A percentile compares a stretch with the other conserved stretches of the same genome.
These are phyloP conservation scores for Erythrophleum fordii DNA, from an alignment of 306 rosid genomes.

Conservation along the genomic window DNA sequence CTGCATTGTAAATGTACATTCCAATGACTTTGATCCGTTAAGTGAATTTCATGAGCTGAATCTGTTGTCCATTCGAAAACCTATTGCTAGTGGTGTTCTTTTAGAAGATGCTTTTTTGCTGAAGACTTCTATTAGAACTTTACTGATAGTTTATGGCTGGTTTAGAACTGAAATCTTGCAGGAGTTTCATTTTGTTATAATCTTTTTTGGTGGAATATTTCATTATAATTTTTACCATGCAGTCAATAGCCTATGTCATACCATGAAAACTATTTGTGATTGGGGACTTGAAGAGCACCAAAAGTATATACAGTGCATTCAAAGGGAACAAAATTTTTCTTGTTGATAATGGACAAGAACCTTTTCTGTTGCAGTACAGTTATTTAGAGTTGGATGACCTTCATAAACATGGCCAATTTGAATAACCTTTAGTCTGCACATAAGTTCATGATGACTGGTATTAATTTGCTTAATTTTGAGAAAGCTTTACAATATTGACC, in stretches of 20 bases:
- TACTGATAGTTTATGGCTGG: background rate
- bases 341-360: background rate
- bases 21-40: background rate
- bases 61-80: background rate
- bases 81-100: background rate
- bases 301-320: too few relatives aligned
- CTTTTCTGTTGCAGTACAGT: background rate
- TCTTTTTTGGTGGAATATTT: background rate
- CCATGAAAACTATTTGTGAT: background rate
- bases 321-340: background rate
- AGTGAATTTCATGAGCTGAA: conserved; percentile 1
- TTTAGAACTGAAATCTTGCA: background rate
- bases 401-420: background rate
- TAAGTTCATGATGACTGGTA: background rate
- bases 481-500: background rate
- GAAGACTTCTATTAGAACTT: background rate
- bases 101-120: background rate
- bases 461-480: background rate
- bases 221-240: background rate
- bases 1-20: background rate
- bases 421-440: background rate
- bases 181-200: background rate
- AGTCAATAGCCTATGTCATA: background rate
- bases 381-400: background rate
- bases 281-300: background rate